Percentiles rank a stretch among this genome's conserved stretches.
Conservation (phyloP, 2,329 filamentous ascomycete species). For the Aspergillus uvarum region DNA sequence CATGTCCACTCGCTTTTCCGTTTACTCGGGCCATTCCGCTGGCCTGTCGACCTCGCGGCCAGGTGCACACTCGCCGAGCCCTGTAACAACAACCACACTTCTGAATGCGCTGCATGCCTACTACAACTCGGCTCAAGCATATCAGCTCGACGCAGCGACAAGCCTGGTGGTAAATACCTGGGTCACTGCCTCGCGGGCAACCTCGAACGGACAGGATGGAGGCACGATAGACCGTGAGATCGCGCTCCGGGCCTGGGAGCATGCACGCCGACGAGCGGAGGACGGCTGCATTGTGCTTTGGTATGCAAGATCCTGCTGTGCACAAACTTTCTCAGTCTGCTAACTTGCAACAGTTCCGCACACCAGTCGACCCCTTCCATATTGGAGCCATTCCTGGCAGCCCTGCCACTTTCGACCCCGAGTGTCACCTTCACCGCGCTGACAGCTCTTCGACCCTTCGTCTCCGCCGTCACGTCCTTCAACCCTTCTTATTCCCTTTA, state of each 20-base stretch:
- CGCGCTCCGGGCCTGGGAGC: conserved; percentile 86
- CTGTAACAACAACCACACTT: conserved; percentile 89
- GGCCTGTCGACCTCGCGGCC: conserved; percentile 53
- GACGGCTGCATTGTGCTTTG: conserved; percentile 90
- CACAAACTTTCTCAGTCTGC: neutral
- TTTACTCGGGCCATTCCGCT: conserved; percentile 62
- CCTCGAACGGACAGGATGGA: conserved; percentile 67
- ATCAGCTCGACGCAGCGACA: conserved; percentile 82
- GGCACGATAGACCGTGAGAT: conserved; percentile 79
- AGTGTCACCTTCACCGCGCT: conserved; percentile 73
- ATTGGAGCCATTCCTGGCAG: conserved; percentile 74
- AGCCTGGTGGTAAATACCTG: conserved; percentile 95
- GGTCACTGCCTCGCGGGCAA: conserved; percentile 74
- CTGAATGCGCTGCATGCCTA: conserved; percentile 89
- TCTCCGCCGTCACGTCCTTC: conserved; percentile 80
- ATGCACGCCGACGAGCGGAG: conserved; percentile 88
- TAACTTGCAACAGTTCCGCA: conserved; percentile 62
- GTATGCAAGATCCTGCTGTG: conserved; percentile 51
- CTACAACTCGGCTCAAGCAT: conserved; percentile 79
- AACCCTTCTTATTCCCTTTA: conserved; percentile 84
- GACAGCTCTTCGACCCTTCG: conserved; percentile 78
- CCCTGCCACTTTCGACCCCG: conserved; percentile 77
- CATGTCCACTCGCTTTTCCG: conserved; percentile 63
- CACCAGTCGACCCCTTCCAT: conserved; percentile 86
- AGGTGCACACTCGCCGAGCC: conserved; percentile 66